Base-by-base conservation (phyloP, 1,284 basidiomycete species). In the Lignosus rhinocerotis region DNA sequence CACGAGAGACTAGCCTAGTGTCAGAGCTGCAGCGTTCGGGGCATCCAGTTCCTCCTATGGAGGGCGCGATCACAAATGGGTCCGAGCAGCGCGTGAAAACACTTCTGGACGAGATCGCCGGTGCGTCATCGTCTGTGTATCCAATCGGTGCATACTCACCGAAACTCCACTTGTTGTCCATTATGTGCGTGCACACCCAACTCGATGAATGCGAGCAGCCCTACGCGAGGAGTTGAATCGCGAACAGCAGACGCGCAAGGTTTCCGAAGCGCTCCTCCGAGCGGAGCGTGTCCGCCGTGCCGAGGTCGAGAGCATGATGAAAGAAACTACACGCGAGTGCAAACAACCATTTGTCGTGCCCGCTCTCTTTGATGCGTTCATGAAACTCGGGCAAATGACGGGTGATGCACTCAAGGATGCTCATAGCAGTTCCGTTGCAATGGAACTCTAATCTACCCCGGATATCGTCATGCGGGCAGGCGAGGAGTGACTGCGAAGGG, bases 331-430 rank as follows among this genome's bases (percentile, higher is more conserved):
- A 50, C 69, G 70, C 56, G 80, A 82, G 66, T 73, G 72, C 48
- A 67, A 59, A 46, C 69, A 72, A 56, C 80, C 80, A n/a, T 79
- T 81, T 60, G 70, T 82, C 38, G 78, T 82, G 3, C 80, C 80
- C 6, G 75, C 76, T 19, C 69, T 82, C 55, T 58, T 78, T 51
- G 76, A 80, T 25, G 77, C 78, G 46, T 80, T 81, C 61, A 56
- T 76, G 43, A 69, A 73, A 59, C 63, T 72, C 56, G 66, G 66
- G 50, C 66, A 67, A 56, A 60, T 70, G 38, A 61, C 70, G 12
- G 65, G 65, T 43, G 68, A 72, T 19, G 65, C 60, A 2, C 49
- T 57, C 31, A 53, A 54, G 53, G 62, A 59, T 33, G 50, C 39
- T 6, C 51, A 56, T 50, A 41, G n/a, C 6, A 43, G 36, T 36